Conservation (phyloP, 2,329 filamentous ascomycete genomes). For the Pseudocercospora ulei region DNA sequence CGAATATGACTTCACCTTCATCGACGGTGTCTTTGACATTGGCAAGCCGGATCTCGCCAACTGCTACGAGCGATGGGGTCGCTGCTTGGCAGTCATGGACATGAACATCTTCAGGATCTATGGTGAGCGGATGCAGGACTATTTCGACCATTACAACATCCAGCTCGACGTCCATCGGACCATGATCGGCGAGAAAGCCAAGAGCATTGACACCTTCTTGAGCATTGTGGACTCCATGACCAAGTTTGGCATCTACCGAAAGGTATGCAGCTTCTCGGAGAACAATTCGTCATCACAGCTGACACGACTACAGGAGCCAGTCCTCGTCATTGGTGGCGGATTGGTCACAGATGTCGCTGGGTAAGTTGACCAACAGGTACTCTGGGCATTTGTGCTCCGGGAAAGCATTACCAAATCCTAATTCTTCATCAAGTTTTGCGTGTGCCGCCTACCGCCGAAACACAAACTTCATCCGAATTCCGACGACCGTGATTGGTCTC, state of each 20-base stretch:
- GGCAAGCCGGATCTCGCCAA: constrained; percentile 53
- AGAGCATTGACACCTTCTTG: constrained; percentile 60
- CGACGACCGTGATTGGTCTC: constrained; percentile 64
- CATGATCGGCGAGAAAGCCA: constrained; percentile 65
- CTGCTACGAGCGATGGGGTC: constrained; percentile 56
- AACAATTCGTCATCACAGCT: constrained; percentile 8
- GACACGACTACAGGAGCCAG: constrained; percentile 45
- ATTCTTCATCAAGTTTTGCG: constrained; percentile 47
- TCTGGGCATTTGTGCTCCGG: constrained; percentile 33
- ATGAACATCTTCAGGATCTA: constrained; percentile 61
- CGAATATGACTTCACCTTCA: constrained; percentile 64
- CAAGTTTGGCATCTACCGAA: constrained; percentile 55
- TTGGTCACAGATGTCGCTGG: constrained; percentile 65
- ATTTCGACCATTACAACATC: constrained; percentile 57
- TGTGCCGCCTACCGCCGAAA: constrained; percentile 62
- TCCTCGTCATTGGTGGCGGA: constrained; percentile 57
- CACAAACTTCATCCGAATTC: constrained; percentile 64
- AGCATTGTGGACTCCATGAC: constrained; percentile 65
- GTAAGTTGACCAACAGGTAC: constrained; percentile 42
- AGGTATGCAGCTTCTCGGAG: constrained; percentile 35
- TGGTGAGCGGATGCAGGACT: constrained; percentile 54
- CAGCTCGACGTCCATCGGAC: constrained; percentile 59
- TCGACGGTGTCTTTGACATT: constrained; percentile 57
- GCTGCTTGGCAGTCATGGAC: constrained; percentile 60
- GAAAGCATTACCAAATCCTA: constrained; percentile 1